Percentiles rank a stretch among this genome's conserved stretches.
phyloP scores from a whole-genome alignment of 2,329 filamentous ascomycete genomes.

The Phyllosticta citribraziliensis region DNA sequence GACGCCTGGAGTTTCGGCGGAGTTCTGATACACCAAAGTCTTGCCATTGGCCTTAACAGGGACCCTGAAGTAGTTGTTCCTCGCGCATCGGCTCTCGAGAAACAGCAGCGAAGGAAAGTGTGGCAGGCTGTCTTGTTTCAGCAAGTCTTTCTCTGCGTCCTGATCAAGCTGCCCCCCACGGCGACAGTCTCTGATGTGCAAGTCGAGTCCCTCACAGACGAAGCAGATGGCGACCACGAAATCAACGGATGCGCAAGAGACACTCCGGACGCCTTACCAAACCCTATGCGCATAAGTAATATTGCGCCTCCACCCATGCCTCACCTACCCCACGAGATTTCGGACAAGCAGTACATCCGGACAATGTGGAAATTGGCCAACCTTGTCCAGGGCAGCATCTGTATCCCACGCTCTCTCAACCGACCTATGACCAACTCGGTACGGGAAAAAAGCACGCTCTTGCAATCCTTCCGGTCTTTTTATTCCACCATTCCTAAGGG shows the following conservation, averaged over 20 bases:
- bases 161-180: conserved; percentile 66
- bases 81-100: conserved; percentile 58
- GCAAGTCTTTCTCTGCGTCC: conserved; percentile 71
- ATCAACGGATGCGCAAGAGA: conserved; percentile 41
- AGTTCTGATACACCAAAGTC: conserved; percentile 66
- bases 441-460: conserved; percentile 58
- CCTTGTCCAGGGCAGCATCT: conserved; percentile 67
- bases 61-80: conserved; percentile 66
- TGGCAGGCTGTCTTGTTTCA: conserved; percentile 76
- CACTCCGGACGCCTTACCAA: conserved; percentile 19
- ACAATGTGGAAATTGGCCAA: conserved; percentile 73
- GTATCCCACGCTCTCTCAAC: conserved; percentile 63
- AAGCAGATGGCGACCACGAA: conserved; percentile 51
- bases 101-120: conserved; percentile 67
- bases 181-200: conserved; percentile 72
- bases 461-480: conserved; percentile 59
- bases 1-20: conserved; percentile 78
- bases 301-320: conserved; percentile 31
- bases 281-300: conserved; percentile 42
- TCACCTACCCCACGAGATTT: conserved; percentile 25
- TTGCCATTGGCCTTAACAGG: conserved; percentile 71
- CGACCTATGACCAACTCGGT: conserved; percentile 60
- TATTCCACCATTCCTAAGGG: conserved; percentile 63
- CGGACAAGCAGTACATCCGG: conserved; percentile 49
- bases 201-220: conserved; percentile 62